These are phyloP conservation scores for Alternaria sp. DNA, from an alignment of 2,329 filamentous ascomycete species.

Conservation along the genomic window DNA sequence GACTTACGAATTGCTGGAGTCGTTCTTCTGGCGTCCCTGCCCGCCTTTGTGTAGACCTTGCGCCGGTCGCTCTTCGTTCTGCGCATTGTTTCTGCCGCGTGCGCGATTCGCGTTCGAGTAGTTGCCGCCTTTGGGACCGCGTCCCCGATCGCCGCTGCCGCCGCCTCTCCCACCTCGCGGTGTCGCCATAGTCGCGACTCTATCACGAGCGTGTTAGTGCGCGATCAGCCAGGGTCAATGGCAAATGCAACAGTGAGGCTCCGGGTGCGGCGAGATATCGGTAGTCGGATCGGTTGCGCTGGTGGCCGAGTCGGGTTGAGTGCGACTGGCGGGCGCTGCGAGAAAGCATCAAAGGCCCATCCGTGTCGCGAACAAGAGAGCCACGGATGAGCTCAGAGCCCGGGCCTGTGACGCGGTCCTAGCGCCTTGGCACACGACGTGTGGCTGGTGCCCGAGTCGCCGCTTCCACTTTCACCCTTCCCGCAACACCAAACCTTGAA, in stretches of 20 bases:
- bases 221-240: conserved; percentile 7
- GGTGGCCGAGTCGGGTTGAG: conserved; percentile 25
- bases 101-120: conserved; percentile 11
- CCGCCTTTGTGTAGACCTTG: conserved; percentile 15
- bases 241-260: neutral
- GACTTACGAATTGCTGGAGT: conserved; percentile 17
- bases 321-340: conserved; percentile 29
- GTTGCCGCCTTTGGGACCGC: conserved; percentile 17
- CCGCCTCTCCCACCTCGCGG: conserved; percentile 32
- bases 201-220: conserved; percentile 14
- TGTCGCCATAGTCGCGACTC: conserved; percentile 37
- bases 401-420: conserved; percentile 16
- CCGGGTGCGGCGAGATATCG: neutral
- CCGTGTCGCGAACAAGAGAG: conserved; percentile 20
- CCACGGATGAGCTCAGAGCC: conserved; percentile 10
- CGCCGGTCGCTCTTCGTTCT: conserved; percentile 16
- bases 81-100: conserved; percentile 23
- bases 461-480: neutral
- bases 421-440: conserved; percentile 17
- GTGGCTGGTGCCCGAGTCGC: conserved; percentile 1
- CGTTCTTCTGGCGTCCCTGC: conserved; percentile 11
- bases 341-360: conserved; percentile 25
- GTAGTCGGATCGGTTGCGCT: neutral
- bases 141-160: conserved; percentile 20
- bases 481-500: neutral